Evolutionary conservation across 805 yeast genomes (phyloP).

Genomic region (Spathaspora sp.): DNA sequence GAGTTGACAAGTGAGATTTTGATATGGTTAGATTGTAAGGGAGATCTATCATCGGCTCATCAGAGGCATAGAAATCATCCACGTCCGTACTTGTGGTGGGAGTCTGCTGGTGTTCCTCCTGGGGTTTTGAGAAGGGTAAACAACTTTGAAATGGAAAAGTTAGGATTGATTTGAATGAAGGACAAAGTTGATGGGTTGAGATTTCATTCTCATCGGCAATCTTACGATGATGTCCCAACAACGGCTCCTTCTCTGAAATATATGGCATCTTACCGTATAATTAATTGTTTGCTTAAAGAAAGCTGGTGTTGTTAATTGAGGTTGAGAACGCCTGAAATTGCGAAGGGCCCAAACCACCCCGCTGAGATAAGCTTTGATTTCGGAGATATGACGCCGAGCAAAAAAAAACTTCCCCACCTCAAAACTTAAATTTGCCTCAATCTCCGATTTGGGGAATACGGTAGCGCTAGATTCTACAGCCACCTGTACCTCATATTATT

Average conservation of each 20-base stretch:
- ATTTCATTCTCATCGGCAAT: constrained; percentile 11
- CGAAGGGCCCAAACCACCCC: no score
- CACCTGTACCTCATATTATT: no score
- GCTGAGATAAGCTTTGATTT: no score
- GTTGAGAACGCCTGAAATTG: no score
- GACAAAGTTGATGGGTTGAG: constrained; percentile 14
- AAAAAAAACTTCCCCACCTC: no score
- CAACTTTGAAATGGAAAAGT: constrained; percentile 20
- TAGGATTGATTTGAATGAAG: constrained; percentile 16
- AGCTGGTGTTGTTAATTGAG: no score
- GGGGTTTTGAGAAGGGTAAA: constrained; percentile 14
- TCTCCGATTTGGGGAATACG: no score
- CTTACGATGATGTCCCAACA: not conserved
- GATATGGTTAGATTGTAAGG: constrained; percentile 14
- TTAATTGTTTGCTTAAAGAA: not conserved
- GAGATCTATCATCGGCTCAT: constrained; percentile 21
- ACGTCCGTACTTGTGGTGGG: constrained; percentile 6
- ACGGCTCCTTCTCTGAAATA: constrained; percentile 9
- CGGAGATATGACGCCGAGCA: no score
- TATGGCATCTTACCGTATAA: not conserved
- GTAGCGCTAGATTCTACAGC: no score
- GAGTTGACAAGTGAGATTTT: constrained; percentile 40
- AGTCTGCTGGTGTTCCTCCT: constrained; percentile 1
- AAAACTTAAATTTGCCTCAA: no score
- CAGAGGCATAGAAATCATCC: constrained; percentile 12